Base-by-base conservation (phyloP, 306 rosid species). In the Castanopsis chinensis region DNA sequence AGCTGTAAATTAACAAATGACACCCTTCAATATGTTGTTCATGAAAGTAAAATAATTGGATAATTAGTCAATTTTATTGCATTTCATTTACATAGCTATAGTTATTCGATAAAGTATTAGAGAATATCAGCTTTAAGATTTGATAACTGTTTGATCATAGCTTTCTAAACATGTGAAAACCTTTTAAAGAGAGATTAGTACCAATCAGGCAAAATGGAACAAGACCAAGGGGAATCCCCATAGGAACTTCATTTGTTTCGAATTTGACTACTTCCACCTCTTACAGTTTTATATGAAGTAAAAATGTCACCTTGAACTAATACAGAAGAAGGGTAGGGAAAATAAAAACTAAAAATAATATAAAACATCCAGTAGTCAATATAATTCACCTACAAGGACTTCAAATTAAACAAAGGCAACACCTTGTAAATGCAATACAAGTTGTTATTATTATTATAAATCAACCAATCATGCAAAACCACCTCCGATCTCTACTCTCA, bases 1-100 rank as follows among this genome's bases (percentile, higher is more conserved):
- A 51, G 18, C 64, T 59, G 27, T 45, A 23, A 74, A 64, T 32
- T 54, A 75, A 25, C 33, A 79, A 74, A 43, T 65, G 84, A 76
- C 54, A 65, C 71, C 70, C 51, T 33, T 13, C 49, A n/a, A 20
- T 23, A 11, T 43, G 25, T 19, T 54, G 43, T 67, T 60, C 41
- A 18, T 55, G 28, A 72, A 67, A 41, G 64, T 64, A 43, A 61
- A 51, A 71, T 55, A 3, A 68, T 2, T 20, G 41, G 25, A 19
- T 65, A n/a, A n/a, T 37, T 55, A 25, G 32, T 32, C 21, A 45
- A 56, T n/a, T 17, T 17, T 25, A 73, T 45, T 69, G 63, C 77
- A 78, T 68, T 58, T 30, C 51, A 17, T 19, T 71, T n/a, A n/a
- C 28, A 75, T 13, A 71, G 19, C 45, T 60, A 12, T 30, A 30